Evolutionary conservation across 1,139 yeast species (phyloP).

Genomic region (Saccharomyces uvarum): DNA sequence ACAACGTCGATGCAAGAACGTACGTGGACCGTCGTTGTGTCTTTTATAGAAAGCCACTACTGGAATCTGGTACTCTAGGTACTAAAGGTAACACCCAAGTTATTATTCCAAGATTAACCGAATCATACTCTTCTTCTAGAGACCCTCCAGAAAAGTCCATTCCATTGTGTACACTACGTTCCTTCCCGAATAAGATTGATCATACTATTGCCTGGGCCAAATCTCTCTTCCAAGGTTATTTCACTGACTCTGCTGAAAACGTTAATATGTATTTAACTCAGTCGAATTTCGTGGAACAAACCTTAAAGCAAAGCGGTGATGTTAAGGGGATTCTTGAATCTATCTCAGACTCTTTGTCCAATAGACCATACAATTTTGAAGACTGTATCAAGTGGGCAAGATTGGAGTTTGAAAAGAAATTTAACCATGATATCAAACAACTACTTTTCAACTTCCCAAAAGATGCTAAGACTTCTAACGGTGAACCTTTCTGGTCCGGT

Average conservation of each 20-base stretch:
- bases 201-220: constrained; percentile 99
- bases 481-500: constrained; percentile 96
- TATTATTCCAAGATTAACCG: constrained; percentile 85
- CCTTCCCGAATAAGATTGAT: constrained; percentile 95
- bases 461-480: constrained; percentile 84
- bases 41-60: constrained; percentile 79
- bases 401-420: constrained; percentile 75
- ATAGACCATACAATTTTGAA: constrained; percentile 83
- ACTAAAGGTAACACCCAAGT: constrained; percentile 98
- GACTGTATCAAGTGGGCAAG: constrained; percentile 97
- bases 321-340: constrained; percentile 80
- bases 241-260: constrained; percentile 83
- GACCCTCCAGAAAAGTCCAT: constrained; percentile 98
- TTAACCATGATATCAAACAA: constrained; percentile 79
- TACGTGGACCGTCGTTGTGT: constrained; percentile 96
- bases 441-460: constrained; percentile 87
- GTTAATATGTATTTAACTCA: constrained; percentile 86
- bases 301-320: constrained; percentile 86
- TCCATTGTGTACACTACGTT: constrained; percentile 92
- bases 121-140: constrained; percentile 89
- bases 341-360: constrained; percentile 60
- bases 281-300: constrained; percentile 85
- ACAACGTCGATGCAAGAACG: constrained; percentile 94
- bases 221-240: constrained; percentile 87
- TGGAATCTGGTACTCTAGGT: constrained; percentile 96